phyloP scores from a whole-genome alignment of 2,329 filamentous ascomycete genomes.

The Xylariaceae sp. region DNA sequence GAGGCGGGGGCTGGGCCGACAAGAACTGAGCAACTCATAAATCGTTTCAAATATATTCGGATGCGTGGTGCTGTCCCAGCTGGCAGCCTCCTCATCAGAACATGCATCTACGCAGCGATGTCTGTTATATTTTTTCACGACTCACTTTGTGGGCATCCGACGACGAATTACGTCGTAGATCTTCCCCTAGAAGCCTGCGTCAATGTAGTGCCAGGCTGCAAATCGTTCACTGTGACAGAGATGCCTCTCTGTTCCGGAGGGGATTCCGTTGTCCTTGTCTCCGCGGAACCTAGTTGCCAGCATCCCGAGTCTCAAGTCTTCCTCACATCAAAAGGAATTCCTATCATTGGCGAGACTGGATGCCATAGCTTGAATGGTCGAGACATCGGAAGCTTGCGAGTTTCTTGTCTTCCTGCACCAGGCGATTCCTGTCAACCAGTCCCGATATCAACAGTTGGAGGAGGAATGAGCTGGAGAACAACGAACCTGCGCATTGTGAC shows the following conservation, averaged over 20 bases:
- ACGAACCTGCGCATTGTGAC: no score
- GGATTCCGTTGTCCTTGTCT: neutral
- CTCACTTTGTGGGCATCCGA: neutral
- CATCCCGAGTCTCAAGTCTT: neutral
- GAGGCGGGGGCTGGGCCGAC: neutral
- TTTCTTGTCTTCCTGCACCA: neutral
- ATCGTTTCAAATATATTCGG: neutral
- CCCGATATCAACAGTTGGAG: neutral
- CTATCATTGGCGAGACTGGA: neutral
- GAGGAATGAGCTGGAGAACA: neutral
- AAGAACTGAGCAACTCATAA: neutral
- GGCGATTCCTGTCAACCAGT: neutral
- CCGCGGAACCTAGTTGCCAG: neutral
- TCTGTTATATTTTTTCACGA: neutral
- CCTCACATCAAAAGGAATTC: neutral
- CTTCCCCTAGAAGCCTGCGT: slow-evolving; percentile 1
- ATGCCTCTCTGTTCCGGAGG: neutral
- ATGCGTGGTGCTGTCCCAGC: neutral
- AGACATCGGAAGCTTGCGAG: neutral
- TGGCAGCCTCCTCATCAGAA: neutral
- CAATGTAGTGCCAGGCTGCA: neutral
- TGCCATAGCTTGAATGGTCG: neutral
- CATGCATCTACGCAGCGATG: neutral
- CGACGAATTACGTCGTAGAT: neutral
- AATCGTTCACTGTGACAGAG: slow-evolving; percentile 2